Percentiles rank a stretch among this genome's conserved stretches.
Conservation (phyloP, 257 asterid genomes). For the Thymus mandschuricus region DNA sequence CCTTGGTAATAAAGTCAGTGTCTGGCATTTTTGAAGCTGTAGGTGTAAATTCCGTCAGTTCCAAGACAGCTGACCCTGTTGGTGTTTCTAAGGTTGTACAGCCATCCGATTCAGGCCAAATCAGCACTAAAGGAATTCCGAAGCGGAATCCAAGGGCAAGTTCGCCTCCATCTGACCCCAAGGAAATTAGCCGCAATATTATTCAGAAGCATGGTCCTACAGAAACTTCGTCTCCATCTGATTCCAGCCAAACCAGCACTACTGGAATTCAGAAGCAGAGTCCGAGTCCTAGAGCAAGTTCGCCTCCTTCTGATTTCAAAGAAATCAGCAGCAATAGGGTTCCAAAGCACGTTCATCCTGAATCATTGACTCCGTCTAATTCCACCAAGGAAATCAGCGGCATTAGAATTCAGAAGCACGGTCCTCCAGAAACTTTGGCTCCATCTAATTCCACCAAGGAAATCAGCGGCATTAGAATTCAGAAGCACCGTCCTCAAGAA, state of each 20-base stretch:
- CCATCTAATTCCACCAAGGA: slow-evolving; percentile 65
- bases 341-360: slow-evolving; percentile 58
- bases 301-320: slow-evolving; percentile 42
- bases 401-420: slow-evolving; percentile 55
- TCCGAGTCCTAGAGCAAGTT: slow-evolving; percentile 43
- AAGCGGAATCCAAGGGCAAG: slow-evolving; percentile 50
- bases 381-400: slow-evolving; percentile 51
- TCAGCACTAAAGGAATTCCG: slow-evolving; percentile 47
- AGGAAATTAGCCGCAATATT: slow-evolving; percentile 49
- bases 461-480: slow-evolving; percentile 44
- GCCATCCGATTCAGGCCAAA: slow-evolving; percentile 59
- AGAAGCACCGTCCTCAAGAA: slow-evolving; percentile 54
- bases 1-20: slow-evolving; percentile 25
- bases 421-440: slow-evolving; percentile 42
- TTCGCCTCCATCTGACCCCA: slow-evolving; percentile 39
- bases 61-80: slow-evolving; percentile 48
- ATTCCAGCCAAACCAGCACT: slow-evolving; percentile 55
- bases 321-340: slow-evolving; percentile 48
- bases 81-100: slow-evolving; percentile 53
- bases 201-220: slow-evolving; percentile 61
- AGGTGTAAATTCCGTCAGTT: slow-evolving; percentile 67
- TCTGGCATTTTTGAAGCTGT: slow-evolving; percentile 49
- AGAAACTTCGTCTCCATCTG: slow-evolving; percentile 45
- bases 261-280: slow-evolving; percentile 56
- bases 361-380: slow-evolving; percentile 47